Evolutionary conservation across 164 flowering plant genomes (phyloP), one percentile per base, ranked within the genome.

Genomic region (Chimonanthus praecox): DNA sequence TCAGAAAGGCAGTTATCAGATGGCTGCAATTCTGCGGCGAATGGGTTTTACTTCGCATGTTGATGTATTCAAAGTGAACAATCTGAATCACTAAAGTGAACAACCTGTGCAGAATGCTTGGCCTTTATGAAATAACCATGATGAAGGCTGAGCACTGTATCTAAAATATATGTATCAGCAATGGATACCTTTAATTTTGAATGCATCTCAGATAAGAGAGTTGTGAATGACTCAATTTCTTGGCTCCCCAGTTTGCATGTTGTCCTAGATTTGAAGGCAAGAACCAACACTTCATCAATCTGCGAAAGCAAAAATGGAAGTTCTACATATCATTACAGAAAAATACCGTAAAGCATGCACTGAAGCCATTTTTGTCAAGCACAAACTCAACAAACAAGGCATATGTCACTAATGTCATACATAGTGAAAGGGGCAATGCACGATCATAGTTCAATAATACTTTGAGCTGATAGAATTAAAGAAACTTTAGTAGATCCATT

Each of bases 211-310:
- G 94, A 87, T 75, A 95, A 76, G 70, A 85, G 80, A 75, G 76
- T 45, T 1, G 88, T 79, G 76, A 95, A 93, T 62, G 89, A 85
- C 77, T 89, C 89, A 61, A 95, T 79, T 82, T 95, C 94, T 71
- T 82, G 80, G 70, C 65, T 81, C 69, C 82, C 86, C 20, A 86
- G 72, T 49, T 81, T 78, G 81, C 83, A 78, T 1, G 71, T 75
- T 33, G 70, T 54, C 68, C 83, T 80, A 63, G 75, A 72, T 64
- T 88, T 79, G 68, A 84, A 73, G 66, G 91, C 94, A 83, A 87
- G 87, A 61, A 78, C 94, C 73, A 93, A 90, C 72, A 93, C 84
- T 74, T 88, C 94, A 82, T 95, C 98, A 73, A 93, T 82, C 99
- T 95, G 92, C 83, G 71, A 73, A 58, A 43, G 33, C 33, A 33